Evolutionary conservation across 768 basidiomycete genomes (phyloP), one percentile per base, ranked within the genome.

Genomic region (Crucibulum laeve): DNA sequence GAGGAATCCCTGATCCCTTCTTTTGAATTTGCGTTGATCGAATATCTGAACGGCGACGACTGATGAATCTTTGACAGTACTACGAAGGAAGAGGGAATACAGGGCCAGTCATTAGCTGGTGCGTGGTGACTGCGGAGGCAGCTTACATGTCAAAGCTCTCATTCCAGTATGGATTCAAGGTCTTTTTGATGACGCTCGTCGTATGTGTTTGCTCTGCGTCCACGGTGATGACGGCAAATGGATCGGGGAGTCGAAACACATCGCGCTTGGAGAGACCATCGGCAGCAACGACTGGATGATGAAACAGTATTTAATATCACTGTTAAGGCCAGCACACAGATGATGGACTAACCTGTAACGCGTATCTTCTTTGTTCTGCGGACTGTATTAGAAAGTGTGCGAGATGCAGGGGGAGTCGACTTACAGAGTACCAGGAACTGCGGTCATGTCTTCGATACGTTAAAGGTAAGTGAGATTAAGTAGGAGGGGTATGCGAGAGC

Each of bases 11-110:
- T 98, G 96, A 62, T 99, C 96, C 56, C 87, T 84, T 66, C 89
- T 79, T 76, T 99, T 99, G 73, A 98, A 98, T 68, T 99, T 99
- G 64, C 92, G 84, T 66, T 98, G 95, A 68, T 99, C 96, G 54
- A 98, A 98, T 55, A 98, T 96, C 68, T 99, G 96, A 1, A 98
- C 94, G 4, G 92, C 91, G 46, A 99, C 80, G 38, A 98, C 90
- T 14, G 94, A 97, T n/a, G 90, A 91, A 53, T 99, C 96, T 63
- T 93, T 95, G 60, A 96, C 95, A 40, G 80, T 89, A 53, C 94
- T 97, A 34, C 24, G 18, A 19, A 36, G 7, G 18, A 40, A 49
- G 45, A 11, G 23, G 34, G 43, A 44, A 34, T 21, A 23, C 14
- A 26, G 4, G 21, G 5, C 14, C 30, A 26, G n/a, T 33, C 5